Base-by-base conservation (phyloP, 805 yeast species). In the Cyberlindnera saturnus region DNA sequence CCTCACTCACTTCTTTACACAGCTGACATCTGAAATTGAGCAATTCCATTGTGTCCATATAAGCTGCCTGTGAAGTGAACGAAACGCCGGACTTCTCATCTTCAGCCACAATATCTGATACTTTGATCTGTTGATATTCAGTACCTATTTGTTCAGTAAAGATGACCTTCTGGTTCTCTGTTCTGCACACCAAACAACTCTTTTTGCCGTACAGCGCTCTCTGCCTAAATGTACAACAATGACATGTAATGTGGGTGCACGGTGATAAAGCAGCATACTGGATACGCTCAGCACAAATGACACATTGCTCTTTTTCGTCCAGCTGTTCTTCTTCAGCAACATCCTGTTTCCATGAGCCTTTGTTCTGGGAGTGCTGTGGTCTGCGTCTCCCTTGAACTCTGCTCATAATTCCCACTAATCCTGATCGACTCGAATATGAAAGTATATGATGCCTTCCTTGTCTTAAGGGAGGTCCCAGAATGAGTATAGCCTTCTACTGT, bases 221-320 rank as follows among this genome's bases (percentile, higher is more conserved):
- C 56, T 88, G 89, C 50, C 96, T 73, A 50, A 91, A 75, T 0
- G 87, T 70, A 67, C 99, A 93, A 36, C 61, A 65, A 57, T 88
- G 86, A 62, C 99, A 93, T 0, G 89, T 79, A 30, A 70, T 74
- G 60, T 93, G 98, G 54, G 82, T 80, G 63, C 99, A 93, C 0
- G 88, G 86, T 2, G 93, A 75, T 9, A 85, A 56, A 0, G 95
- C 87, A 3, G 81, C 79, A 52, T 71, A 75, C n/a, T 53, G 51
- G 23, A 88, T 70, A 28, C 67, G 67, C 37, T 86, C 83, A 0
- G 97, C 93, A 67, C 99, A 93, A 44, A 93, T 86, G 18, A 89
- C 65, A 71, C 97, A 90, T 29, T 64, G 57, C 11, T 73, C 73
- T 8, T 53, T 62, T n/a, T 65, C 73, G 32, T 66, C 69, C 15